These are phyloP conservation scores for Xylaria digitata DNA, from an alignment of 2,329 filamentous ascomycete species.

Conservation along the genomic window DNA sequence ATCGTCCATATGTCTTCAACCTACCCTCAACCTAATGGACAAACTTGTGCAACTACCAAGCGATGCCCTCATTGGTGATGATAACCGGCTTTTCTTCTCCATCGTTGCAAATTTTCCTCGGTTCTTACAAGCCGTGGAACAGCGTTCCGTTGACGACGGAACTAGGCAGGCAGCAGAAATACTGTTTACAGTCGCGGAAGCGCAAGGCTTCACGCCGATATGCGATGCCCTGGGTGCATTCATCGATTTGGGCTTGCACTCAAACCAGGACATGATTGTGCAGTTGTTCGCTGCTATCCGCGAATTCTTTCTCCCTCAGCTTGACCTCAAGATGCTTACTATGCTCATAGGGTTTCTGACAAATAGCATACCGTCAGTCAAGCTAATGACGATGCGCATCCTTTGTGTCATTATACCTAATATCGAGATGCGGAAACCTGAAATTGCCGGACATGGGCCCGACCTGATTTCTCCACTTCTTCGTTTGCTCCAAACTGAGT, in stretches of 20 bases:
- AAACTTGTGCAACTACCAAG: conserved; percentile 82
- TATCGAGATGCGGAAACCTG: conserved; percentile 91
- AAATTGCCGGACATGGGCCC: conserved; percentile 89
- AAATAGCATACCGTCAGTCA: conserved; percentile 89
- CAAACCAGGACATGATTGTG: conserved; percentile 78
- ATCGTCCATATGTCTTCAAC: conserved; percentile 83
- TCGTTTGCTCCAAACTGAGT: conserved; percentile 89
- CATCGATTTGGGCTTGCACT: conserved; percentile 72
- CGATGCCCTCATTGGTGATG: conserved; percentile 83
- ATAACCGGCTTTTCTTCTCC: conserved; percentile 84
- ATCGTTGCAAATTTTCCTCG: conserved; percentile 92
- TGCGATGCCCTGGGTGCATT: conserved; percentile 77
- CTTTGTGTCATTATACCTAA: conserved; percentile 86
- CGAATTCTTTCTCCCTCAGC: conserved; percentile 80
- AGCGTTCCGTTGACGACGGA: conserved; percentile 64
- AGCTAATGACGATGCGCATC: conserved; percentile 91
- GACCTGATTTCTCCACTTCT: conserved; percentile 95
- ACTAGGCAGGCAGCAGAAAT: conserved; percentile 73
- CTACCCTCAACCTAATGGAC: conserved; percentile 81
- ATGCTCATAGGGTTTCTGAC: conserved; percentile 93
- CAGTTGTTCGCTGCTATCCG: conserved; percentile 80
- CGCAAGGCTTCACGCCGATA: conserved; percentile 75
- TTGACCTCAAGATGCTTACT: conserved; percentile 86
- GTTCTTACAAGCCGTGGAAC: conserved; percentile 83
- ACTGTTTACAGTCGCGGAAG: conserved; percentile 78